These are phyloP conservation scores for Purpureocillium takamizusanense DNA, from an alignment of 2,329 filamentous ascomycete species.

Conservation along the genomic window DNA sequence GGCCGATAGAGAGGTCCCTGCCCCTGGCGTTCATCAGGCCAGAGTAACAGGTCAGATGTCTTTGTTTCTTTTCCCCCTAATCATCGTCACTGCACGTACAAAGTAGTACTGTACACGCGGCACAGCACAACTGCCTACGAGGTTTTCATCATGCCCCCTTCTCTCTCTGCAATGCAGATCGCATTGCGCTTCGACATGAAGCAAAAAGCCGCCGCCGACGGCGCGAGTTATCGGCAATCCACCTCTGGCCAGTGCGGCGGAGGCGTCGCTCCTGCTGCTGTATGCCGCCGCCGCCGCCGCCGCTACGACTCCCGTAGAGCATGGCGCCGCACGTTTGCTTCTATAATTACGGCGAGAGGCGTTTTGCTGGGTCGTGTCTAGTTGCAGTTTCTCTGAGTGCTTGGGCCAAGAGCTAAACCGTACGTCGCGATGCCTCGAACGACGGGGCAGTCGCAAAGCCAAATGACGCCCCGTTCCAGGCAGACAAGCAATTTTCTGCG, in stretches of 20 bases:
- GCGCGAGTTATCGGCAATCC: too few relatives aligned
- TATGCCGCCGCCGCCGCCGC: too few relatives aligned
- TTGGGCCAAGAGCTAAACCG: background rate
- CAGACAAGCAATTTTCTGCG: background rate
- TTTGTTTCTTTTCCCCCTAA: slow-evolving; percentile 7
- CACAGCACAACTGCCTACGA: slow-evolving; percentile 2
- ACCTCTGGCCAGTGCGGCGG: too few relatives aligned
- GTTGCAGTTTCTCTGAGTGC: background rate
- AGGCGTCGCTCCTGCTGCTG: too few relatives aligned
- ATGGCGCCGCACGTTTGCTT: too few relatives aligned
- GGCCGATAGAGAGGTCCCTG: background rate
- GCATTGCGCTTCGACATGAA: background rate
- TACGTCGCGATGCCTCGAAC: too few relatives aligned
- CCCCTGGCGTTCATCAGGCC: background rate
- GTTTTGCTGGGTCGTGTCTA: background rate
- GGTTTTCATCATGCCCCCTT: slow-evolving; percentile 2
- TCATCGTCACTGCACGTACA: slow-evolving; percentile 1
- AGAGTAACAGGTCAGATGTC: slow-evolving; percentile 9
- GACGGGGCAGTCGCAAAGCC: background rate
- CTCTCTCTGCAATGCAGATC: slow-evolving; percentile 3
- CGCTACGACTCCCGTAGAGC: too few relatives aligned
- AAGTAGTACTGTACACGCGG: too few relatives aligned
- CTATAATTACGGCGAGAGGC: background rate
- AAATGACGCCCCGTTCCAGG: background rate
- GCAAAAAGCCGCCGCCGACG: too few relatives aligned